Evolutionary conservation across 139 green algal species (phyloP).

Genomic region (Desmodesmus armatus): DNA sequence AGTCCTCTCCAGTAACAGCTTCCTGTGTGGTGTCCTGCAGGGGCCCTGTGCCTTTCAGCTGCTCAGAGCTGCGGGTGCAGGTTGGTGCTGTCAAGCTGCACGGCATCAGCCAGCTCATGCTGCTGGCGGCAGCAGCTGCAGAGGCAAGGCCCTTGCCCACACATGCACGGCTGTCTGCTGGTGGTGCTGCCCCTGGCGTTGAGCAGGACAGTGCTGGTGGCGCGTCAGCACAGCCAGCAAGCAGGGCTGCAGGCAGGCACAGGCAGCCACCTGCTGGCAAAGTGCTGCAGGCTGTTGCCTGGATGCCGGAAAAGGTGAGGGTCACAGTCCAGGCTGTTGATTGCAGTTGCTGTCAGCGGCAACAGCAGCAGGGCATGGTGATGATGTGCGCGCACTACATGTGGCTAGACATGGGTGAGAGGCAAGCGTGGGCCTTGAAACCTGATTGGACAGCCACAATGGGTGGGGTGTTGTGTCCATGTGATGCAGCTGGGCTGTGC

Average conservation of each 20-base stretch:
- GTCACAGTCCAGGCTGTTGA: not conserved
- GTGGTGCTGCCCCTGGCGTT: too few species aligned
- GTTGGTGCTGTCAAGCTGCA: not conserved
- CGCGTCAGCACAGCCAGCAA: not conserved
- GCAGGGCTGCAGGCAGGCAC: not conserved
- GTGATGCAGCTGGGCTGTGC: not conserved
- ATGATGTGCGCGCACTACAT: too few species aligned
- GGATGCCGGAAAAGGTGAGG: constrained; percentile 29
- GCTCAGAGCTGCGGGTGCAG: constrained; percentile 10
- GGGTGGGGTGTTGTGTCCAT: too few species aligned
- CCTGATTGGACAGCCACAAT: too few species aligned
- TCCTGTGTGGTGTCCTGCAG: constrained; percentile 1
- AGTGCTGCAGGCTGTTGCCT: not conserved
- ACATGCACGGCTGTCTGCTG: not conserved
- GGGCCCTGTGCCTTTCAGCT: constrained; percentile 23
- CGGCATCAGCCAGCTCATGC: constrained; percentile 4
- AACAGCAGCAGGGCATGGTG: too few species aligned
- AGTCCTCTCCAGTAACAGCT: not conserved
- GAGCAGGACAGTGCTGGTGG: not conserved
- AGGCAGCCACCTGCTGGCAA: not conserved
- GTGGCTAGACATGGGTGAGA: too few species aligned
- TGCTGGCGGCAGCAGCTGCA: constrained; percentile 21
- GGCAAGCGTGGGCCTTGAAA: too few species aligned
- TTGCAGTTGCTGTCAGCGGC: too few species aligned
- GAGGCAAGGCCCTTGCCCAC: not conserved